A percentile compares a stretch with the other conserved stretches of the same genome.
Evolutionary conservation across 106 monocot genomes (phyloP).

Genomic region (Dioscorea zingiberensis): DNA sequence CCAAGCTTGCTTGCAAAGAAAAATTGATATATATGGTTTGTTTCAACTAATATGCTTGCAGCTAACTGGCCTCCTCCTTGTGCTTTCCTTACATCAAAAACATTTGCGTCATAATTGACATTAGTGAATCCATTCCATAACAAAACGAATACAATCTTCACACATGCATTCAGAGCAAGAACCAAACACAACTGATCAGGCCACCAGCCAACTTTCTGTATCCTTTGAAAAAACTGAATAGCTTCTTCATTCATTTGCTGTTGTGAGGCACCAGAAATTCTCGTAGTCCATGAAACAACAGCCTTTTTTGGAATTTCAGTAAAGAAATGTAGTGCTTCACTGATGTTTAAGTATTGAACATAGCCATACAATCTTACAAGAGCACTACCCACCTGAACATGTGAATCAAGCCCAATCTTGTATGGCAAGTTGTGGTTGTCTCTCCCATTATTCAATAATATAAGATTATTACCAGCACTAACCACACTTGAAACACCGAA

Average conservation of each 20-base stretch:
- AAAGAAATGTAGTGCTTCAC: conserved; percentile 28
- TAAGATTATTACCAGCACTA: conserved; percentile 28
- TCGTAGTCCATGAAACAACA: conserved; percentile 43
- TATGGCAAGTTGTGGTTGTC: conserved; percentile 19
- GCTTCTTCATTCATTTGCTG: conserved; percentile 20
- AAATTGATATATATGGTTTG: too few relatives aligned
- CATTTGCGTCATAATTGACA: too few relatives aligned
- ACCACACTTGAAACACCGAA: conserved; percentile 31
- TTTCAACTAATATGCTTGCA: too few relatives aligned
- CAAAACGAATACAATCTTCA: too few relatives aligned
- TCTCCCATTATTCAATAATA: conserved; percentile 18
- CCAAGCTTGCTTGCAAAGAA: conserved; percentile 55
- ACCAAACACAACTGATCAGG: conserved; percentile 31
- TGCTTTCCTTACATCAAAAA: too few relatives aligned
- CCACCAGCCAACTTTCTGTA: conserved; percentile 18
- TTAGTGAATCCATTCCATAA: too few relatives aligned
- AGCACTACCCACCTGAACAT: too few relatives aligned
- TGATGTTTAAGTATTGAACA: too few relatives aligned
- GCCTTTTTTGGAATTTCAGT: conserved; percentile 19
- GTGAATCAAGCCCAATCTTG: conserved; percentile 23
- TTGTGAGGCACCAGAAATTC: conserved; percentile 24
- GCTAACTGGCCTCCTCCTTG: too few relatives aligned
- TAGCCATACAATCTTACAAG: too few relatives aligned
- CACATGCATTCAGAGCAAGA: conserved; percentile 29
- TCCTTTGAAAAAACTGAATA: conserved; percentile 15